phyloP scores from a whole-genome alignment of 2,329 filamentous ascomycete species.

The Fonsecaea pedrosoi region DNA sequence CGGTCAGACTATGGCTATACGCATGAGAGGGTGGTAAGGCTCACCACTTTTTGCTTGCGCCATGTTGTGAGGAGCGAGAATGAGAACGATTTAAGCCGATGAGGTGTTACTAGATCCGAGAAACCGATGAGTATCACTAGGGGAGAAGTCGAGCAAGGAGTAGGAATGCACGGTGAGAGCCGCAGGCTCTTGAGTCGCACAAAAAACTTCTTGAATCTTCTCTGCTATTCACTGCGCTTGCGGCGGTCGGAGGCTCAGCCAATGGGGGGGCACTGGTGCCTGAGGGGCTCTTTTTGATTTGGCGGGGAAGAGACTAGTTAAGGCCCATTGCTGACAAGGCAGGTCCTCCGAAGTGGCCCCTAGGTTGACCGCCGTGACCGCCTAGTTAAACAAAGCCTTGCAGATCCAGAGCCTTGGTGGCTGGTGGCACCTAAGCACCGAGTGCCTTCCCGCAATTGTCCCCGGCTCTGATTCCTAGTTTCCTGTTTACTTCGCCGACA shows the following conservation, averaged over 20 bases:
- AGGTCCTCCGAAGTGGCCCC: conserved; percentile 19
- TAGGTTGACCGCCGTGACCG: background rate
- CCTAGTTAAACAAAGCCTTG: background rate
- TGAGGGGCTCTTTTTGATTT: conserved; percentile 17
- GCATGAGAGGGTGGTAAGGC: conserved; percentile 10
- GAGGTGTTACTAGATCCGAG: background rate
- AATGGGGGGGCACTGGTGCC: conserved; percentile 28
- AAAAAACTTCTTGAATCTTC: conserved; percentile 37
- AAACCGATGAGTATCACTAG: background rate
- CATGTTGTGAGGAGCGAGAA: conserved; percentile 18
- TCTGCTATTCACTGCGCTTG: conserved; percentile 18
- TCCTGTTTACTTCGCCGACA: background rate
- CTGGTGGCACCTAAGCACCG: background rate
- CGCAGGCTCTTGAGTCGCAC: conserved; percentile 19
- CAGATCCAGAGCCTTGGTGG: background rate
- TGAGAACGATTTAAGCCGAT: background rate
- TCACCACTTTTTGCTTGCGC: conserved; percentile 33
- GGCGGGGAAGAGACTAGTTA: conserved; percentile 4
- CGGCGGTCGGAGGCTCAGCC: conserved; percentile 20
- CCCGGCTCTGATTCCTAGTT: background rate
- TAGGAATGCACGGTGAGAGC: conserved; percentile 4
- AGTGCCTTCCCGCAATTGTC: background rate
- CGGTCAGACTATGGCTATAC: conserved; percentile 14
- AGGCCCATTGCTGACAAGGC: background rate
- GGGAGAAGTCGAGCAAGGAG: background rate